Evolutionary conservation across 1,139 yeast species (phyloP).

Genomic region (Wickerhamiella infanticola): DNA sequence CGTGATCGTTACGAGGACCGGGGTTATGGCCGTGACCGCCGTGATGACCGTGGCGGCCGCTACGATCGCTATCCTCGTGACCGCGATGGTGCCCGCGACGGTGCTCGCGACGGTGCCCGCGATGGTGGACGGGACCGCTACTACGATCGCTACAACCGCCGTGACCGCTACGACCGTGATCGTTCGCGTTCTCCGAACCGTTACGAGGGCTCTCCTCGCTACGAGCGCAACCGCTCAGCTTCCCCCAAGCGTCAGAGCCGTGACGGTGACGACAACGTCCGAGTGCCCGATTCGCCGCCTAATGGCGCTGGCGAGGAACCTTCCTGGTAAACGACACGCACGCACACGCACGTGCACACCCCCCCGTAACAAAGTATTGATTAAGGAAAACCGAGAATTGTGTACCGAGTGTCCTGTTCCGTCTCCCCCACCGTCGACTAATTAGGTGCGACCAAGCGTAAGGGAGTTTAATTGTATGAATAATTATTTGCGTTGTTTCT

Average conservation of each 20-base stretch:
- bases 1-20: slow-evolving; percentile 6
- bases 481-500: slow-evolving; percentile 7
- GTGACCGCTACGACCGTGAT: slow-evolving; percentile 8
- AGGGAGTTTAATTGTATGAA: neutral
- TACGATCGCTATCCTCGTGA: slow-evolving; percentile 4
- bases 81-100: slow-evolving; percentile 8
- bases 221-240: neutral
- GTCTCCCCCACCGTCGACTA: neutral
- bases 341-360: neutral
- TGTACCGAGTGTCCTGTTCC: too few relatives aligned
- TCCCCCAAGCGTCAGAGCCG: neutral
- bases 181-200: slow-evolving; percentile 13
- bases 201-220: slow-evolving; percentile 7
- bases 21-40: slow-evolving; percentile 10
- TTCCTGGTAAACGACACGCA: slow-evolving; percentile 11
- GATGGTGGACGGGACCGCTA: slow-evolving; percentile 6
- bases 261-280: neutral
- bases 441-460: neutral
- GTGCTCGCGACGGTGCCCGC: slow-evolving; percentile 7
- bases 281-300: slow-evolving; percentile 4
- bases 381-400: too few relatives aligned
- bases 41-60: slow-evolving; percentile 7
- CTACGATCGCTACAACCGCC: slow-evolving; percentile 6
- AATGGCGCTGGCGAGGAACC: slow-evolving; percentile 11
- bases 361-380: too few relatives aligned